Percentiles rank a stretch among this genome's conserved stretches.
Conservation (phyloP, 1,284 basidiomycete species). For the Apiotrichum brassicae region DNA sequence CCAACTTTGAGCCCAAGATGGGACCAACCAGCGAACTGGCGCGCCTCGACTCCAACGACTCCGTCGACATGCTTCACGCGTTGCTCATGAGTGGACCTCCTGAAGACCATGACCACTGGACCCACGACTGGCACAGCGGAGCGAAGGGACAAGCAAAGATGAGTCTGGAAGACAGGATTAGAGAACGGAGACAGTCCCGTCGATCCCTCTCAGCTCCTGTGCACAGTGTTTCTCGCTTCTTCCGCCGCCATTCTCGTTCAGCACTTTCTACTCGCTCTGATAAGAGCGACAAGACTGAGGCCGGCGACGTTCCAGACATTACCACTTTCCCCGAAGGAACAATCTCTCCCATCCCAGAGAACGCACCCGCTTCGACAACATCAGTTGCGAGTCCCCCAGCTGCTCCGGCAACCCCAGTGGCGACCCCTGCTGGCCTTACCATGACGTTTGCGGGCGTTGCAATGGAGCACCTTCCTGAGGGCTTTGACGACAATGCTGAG, state of each 20-base stretch:
- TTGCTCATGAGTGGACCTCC: slow-evolving; percentile 11
- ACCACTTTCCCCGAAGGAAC: no score
- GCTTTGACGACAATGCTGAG: slow-evolving; percentile 9
- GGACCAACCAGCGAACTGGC: not conserved
- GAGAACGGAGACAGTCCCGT: not conserved
- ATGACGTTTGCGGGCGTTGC: slow-evolving; percentile 14
- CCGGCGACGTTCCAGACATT: no score
- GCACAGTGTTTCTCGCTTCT: not conserved
- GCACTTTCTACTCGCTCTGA: not conserved
- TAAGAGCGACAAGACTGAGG: no score
- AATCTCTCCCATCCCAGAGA: no score
- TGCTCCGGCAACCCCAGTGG: not conserved
- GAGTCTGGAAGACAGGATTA: not conserved
- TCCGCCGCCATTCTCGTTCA: not conserved
- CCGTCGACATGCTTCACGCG: slow-evolving; percentile 14
- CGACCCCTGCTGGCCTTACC: slow-evolving; percentile 1
- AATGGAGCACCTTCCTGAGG: slow-evolving; percentile 6
- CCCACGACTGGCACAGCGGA: not conserved
- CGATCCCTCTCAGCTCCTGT: not conserved
- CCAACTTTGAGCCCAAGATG: not conserved
- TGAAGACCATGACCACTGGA: slow-evolving; percentile 5
- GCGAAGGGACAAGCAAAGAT: not conserved
- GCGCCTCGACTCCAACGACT: not conserved
- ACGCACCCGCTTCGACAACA: no score
- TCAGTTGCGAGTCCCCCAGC: not conserved